Conservation (phyloP, 441 rosid genomes). For the Gossypium davidsonii region DNA sequence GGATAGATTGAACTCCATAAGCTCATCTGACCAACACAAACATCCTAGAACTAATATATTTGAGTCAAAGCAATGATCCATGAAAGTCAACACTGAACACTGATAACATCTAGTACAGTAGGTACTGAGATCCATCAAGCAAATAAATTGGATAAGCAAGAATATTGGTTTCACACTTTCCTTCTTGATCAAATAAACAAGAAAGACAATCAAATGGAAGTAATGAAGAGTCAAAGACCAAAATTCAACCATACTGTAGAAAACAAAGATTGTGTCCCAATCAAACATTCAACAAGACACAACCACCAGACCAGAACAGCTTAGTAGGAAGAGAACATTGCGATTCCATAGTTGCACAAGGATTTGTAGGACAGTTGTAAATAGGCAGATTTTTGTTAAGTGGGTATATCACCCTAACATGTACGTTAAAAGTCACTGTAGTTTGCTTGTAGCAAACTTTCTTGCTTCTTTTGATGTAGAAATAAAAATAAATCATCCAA, state of each 20-base stretch:
- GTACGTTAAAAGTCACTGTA: too few species aligned
- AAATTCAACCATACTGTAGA: neutral
- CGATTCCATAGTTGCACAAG: neutral
- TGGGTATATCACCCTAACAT: too few species aligned
- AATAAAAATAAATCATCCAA: too few species aligned
- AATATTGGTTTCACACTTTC: constrained; percentile 6
- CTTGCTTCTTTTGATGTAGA: neutral
- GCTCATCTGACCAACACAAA: neutral
- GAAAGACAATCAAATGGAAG: neutral
- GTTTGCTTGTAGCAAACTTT: neutral
- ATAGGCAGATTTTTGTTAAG: too few species aligned
- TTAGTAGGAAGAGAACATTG: neutral
- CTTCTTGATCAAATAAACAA: constrained; percentile 10
- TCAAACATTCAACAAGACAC: neutral
- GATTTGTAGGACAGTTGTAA: too few species aligned
- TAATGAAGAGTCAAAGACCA: neutral
- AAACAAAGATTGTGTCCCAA: neutral
- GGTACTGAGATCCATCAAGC: neutral
- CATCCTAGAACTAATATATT: neutral
- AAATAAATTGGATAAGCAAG: neutral
- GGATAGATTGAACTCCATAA: neutral
- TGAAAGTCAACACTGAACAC: neutral
- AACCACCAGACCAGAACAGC: neutral
- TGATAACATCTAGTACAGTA: neutral
- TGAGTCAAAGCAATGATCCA: neutral